Evolutionary conservation across 129 eudicot species (phyloP).

Genomic region (Centella asiatica): DNA sequence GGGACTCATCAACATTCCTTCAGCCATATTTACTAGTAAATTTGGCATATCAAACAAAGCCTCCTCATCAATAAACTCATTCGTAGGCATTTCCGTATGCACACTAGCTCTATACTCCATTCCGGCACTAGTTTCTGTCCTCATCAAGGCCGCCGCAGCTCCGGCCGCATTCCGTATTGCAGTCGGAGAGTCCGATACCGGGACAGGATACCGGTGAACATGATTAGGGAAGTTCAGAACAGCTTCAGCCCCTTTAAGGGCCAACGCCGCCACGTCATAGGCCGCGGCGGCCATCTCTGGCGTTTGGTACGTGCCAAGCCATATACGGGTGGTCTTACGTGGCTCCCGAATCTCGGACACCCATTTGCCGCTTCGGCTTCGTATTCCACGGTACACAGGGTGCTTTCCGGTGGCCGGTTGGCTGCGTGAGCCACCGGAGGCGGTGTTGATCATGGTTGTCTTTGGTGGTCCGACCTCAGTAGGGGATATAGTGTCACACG

Average conservation of each 20-base stretch:
- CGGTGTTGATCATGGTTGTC: slow-evolving; percentile 3
- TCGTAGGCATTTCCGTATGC: background rate
- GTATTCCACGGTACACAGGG: slow-evolving; percentile 22
- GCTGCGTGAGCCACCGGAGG: slow-evolving; percentile 13
- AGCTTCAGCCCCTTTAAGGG: slow-evolving; percentile 30
- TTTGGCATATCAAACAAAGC: slow-evolving; percentile 30
- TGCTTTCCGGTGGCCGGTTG: slow-evolving; percentile 20
- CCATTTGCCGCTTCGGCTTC: slow-evolving; percentile 33
- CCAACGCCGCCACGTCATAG: slow-evolving; percentile 33
- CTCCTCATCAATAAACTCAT: slow-evolving; percentile 33
- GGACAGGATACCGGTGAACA: slow-evolving; percentile 18
- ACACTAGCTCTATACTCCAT: background rate
- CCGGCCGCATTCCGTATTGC: slow-evolving; percentile 29
- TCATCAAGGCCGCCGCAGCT: slow-evolving; percentile 24
- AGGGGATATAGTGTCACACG: slow-evolving; percentile 9
- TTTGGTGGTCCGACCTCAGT: background rate
- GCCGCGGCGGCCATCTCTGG: slow-evolving; percentile 38
- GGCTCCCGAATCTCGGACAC: slow-evolving; percentile 36
- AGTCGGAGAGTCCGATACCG: slow-evolving; percentile 16
- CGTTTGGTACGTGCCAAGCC: slow-evolving; percentile 39
- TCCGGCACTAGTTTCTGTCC: background rate
- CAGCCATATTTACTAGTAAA: slow-evolving; percentile 33
- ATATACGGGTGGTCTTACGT: slow-evolving; percentile 23
- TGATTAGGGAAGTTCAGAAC: slow-evolving; percentile 29
- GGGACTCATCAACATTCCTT: slow-evolving; percentile 28